Conservation (phyloP, 352 stramenopile genomes). For the Phytopythium vexans region DNA sequence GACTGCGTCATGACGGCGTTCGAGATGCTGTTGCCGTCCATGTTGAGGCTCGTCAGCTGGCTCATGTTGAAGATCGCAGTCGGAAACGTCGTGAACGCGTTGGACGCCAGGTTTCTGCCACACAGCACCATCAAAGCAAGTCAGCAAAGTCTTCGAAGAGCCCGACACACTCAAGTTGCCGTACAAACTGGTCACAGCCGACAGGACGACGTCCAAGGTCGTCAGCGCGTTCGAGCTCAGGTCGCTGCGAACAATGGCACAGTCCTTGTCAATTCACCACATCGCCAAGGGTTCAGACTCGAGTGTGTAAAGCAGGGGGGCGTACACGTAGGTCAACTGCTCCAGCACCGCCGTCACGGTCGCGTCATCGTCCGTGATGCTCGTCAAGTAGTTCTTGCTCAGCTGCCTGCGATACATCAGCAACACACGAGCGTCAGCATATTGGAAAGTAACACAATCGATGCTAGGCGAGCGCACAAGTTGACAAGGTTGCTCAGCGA, state of each 20-base stretch:
- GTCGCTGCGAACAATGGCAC: constrained; percentile 23
- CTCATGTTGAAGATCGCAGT: constrained; percentile 64
- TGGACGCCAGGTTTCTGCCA: constrained; percentile 44
- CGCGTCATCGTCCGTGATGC: constrained; percentile 24
- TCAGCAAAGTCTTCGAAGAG: neutral
- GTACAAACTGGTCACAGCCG: constrained; percentile 40
- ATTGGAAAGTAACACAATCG: neutral
- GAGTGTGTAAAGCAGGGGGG: too few species aligned
- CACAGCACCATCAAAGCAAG: constrained; percentile 5
- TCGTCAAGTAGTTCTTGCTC: constrained; percentile 55
- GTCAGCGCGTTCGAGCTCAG: constrained; percentile 43
- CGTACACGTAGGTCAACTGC: constrained; percentile 40
- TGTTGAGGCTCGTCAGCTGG: constrained; percentile 54
- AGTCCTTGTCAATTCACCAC: neutral
- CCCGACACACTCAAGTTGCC: neutral
- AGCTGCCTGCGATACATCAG: constrained; percentile 31
- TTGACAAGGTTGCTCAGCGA: constrained; percentile 47
- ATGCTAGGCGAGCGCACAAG: constrained; percentile 22
- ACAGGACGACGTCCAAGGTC: constrained; percentile 37
- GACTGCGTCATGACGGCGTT: constrained; percentile 35
- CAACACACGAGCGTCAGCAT: too few species aligned
- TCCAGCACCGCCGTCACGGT: constrained; percentile 37
- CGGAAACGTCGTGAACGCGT: constrained; percentile 53
- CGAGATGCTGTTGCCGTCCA: constrained; percentile 54
- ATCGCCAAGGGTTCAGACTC: neutral